Percentiles rank a stretch among this genome's conserved stretches.
Evolutionary conservation across 352 stramenopile species (phyloP).

Genomic region (Globisporangium canariense): DNA sequence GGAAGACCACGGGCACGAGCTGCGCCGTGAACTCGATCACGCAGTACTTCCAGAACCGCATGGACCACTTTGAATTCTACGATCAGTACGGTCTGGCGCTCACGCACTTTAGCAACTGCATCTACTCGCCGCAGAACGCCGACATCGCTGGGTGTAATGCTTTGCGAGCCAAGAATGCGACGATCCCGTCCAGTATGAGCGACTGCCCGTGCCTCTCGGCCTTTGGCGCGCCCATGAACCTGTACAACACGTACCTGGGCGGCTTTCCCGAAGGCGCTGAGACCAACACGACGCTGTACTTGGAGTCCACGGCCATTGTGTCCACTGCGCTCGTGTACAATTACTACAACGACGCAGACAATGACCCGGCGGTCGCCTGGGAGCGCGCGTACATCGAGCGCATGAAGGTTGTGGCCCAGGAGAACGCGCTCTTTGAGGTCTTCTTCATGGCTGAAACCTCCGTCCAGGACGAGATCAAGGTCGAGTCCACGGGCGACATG

Average conservation of each 20-base stretch:
- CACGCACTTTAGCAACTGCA: conserved; percentile 39
- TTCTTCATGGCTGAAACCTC: conserved; percentile 65
- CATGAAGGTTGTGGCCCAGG: conserved; percentile 46
- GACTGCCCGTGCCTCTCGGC: conserved; percentile 58
- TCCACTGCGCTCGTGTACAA: conserved; percentile 62
- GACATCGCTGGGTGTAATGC: conserved; percentile 42
- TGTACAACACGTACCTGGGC: conserved; percentile 67
- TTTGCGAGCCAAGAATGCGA: conserved; percentile 24
- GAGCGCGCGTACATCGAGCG: conserved; percentile 58
- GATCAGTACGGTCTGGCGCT: conserved; percentile 36
- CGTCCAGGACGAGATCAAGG: conserved; percentile 54
- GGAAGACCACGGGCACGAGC: conserved; percentile 41
- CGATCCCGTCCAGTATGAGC: conserved; percentile 54
- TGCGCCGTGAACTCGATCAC: conserved; percentile 59
- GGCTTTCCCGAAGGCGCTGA: conserved; percentile 46
- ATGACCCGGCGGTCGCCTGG: conserved; percentile 54
- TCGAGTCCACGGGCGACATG: conserved; percentile 42
- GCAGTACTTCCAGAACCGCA: conserved; percentile 61
- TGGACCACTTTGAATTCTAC: conserved; percentile 57
- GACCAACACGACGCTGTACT: conserved; percentile 47
- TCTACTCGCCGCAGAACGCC: conserved; percentile 36
- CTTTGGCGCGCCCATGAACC: conserved; percentile 65
- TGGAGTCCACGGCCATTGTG: conserved; percentile 44
- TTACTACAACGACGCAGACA: conserved; percentile 43
- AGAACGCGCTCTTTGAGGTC: conserved; percentile 58